Evolutionary conservation across 805 yeast genomes (phyloP).

Genomic region (Barnettozyma populi): DNA sequence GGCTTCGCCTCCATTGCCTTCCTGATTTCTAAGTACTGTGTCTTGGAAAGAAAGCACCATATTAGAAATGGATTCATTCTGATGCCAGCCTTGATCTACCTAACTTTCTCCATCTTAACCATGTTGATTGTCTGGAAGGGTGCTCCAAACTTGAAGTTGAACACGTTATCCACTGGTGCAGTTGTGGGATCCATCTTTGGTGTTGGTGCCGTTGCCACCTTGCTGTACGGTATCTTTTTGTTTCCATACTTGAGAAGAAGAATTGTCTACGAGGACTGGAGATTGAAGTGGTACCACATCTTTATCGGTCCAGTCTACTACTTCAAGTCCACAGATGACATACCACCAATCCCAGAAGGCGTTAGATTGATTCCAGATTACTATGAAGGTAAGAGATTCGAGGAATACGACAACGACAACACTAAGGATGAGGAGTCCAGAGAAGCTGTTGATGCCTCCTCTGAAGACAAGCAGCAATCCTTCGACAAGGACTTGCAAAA

Average conservation of each 20-base stretch:
- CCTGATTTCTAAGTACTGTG: constrained; percentile 51
- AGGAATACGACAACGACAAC: constrained; percentile 10
- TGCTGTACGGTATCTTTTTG: constrained; percentile 46
- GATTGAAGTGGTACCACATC: constrained; percentile 50
- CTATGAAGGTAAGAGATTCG: constrained; percentile 52
- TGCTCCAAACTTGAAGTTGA: constrained; percentile 59
- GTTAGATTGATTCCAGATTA: constrained; percentile 53
- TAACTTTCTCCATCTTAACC: constrained; percentile 57
- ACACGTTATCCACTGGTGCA: constrained; percentile 46
- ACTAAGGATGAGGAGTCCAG: constrained; percentile 4
- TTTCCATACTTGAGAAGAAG: constrained; percentile 60
- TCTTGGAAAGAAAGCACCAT: constrained; percentile 53
- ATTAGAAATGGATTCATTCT: constrained; percentile 50
- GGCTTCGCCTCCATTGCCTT: constrained; percentile 53
- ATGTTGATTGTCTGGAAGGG: constrained; percentile 81
- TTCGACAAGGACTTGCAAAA: constrained; percentile 20
- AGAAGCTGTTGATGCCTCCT: constrained; percentile 14
- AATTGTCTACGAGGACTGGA: constrained; percentile 61
- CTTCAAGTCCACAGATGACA: constrained; percentile 49
- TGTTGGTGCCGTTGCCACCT: constrained; percentile 52
- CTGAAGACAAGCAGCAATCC: constrained; percentile 18
- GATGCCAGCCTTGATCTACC: constrained; percentile 57
- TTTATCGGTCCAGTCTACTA: constrained; percentile 50
- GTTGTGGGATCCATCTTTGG: constrained; percentile 58
- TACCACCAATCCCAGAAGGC: constrained; percentile 66